These are phyloP conservation scores for Hippophae gyantsensis DNA, from an alignment of 306 rosid species.

Conservation along the genomic window DNA sequence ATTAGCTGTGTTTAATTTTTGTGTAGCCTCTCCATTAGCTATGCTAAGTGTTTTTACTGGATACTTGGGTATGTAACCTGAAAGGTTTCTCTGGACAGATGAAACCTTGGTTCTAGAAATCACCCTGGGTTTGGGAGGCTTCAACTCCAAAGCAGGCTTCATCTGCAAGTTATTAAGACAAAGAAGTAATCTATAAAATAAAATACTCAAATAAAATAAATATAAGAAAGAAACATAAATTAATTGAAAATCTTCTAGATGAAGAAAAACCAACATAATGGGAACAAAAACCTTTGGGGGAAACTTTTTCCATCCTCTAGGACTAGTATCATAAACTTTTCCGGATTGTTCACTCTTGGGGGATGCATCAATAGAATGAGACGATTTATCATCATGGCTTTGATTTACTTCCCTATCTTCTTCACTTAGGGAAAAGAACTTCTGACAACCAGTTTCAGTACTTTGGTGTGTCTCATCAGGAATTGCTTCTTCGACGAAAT, in stretches of 20 bases:
- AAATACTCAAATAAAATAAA: slow-evolving; percentile 7
- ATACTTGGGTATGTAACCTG: slow-evolving; percentile 19
- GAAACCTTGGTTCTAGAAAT: slow-evolving; percentile 17
- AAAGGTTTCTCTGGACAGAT: slow-evolving; percentile 23
- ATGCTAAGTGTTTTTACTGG: slow-evolving; percentile 18
- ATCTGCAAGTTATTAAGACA: slow-evolving; percentile 18
- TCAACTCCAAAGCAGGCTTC: slow-evolving; percentile 28
- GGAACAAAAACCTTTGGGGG: slow-evolving; percentile 38
- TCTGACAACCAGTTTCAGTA: slow-evolving; percentile 18
- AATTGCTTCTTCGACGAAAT: slow-evolving; percentile 8
- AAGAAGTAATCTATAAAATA: background rate
- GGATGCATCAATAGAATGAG: slow-evolving; percentile 11
- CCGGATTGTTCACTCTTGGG: slow-evolving; percentile 21
- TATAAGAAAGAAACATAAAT: background rate
- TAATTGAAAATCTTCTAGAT: background rate
- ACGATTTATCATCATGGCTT: slow-evolving; percentile 18
- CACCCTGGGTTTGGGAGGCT: slow-evolving; percentile 18
- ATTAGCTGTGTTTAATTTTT: slow-evolving; percentile 20
- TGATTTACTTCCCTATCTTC: slow-evolving; percentile 8
- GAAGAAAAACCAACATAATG: background rate
- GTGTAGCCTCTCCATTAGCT: slow-evolving; percentile 30
- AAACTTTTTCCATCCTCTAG: slow-evolving; percentile 20
- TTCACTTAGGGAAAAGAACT: slow-evolving; percentile 10
- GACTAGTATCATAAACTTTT: slow-evolving; percentile 23
- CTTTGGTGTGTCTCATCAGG: slow-evolving; percentile 26